phyloP scores from a whole-genome alignment of 495 filamentous ascomycete genomes.

The Podospora appendiculata region DNA sequence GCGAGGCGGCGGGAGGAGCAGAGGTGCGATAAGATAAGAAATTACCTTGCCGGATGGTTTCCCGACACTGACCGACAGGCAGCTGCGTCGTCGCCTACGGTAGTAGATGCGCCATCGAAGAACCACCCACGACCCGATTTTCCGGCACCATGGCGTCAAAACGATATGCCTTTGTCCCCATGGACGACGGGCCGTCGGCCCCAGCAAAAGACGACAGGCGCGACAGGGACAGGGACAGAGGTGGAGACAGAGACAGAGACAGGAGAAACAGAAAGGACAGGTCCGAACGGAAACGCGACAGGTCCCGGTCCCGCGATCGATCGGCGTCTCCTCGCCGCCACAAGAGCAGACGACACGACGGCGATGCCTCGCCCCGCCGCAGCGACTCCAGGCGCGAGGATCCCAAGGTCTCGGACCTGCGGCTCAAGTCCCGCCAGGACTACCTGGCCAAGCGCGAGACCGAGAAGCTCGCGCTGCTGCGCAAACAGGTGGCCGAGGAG shows the following conservation, averaged over 20 bases:
- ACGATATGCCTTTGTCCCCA: slow-evolving; percentile 73
- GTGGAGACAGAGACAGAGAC: slow-evolving; percentile 42
- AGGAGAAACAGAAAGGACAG: slow-evolving; percentile 37
- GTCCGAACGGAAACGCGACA: slow-evolving; percentile 35
- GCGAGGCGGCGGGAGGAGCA: not conserved
- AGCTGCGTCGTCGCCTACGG: not conserved
- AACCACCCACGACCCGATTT: not conserved
- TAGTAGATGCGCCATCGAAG: not conserved
- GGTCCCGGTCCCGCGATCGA: slow-evolving; percentile 30
- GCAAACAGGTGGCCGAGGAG: slow-evolving; percentile 90
- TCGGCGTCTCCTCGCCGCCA: slow-evolving; percentile 20
- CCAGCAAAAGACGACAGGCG: slow-evolving; percentile 45
- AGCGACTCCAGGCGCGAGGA: slow-evolving; percentile 14
- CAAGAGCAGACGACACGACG: slow-evolving; percentile 23
- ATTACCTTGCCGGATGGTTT: not conserved
- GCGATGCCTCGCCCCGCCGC: slow-evolving; percentile 19
- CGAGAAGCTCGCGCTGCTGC: slow-evolving; percentile 73
- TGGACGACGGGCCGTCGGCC: slow-evolving; percentile 64
- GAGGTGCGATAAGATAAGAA: slow-evolving; percentile 23
- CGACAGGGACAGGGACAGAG: slow-evolving; percentile 34
- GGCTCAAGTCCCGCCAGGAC: slow-evolving; percentile 79
- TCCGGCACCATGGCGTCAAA: slow-evolving; percentile 42
- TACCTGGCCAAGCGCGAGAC: slow-evolving; percentile 90
- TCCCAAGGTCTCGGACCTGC: slow-evolving; percentile 61
- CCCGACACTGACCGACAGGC: not conserved